Conservation (phyloP, 2,329 filamentous ascomycete genomes). For the Trichoderma asperellum region DNA sequence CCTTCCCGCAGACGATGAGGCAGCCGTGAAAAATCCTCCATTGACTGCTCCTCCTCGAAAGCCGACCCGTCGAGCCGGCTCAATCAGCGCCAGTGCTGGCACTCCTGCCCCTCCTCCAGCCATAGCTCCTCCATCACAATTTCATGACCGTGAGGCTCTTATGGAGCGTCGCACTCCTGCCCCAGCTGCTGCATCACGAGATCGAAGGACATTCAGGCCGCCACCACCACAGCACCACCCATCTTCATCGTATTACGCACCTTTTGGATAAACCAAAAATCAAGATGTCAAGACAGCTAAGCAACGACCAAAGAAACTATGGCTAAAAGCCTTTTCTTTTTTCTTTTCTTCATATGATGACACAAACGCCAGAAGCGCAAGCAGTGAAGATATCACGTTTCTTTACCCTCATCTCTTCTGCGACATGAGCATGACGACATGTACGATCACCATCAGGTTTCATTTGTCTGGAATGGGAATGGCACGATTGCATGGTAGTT, state of each 20-base stretch:
- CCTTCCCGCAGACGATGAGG: constrained; percentile 65
- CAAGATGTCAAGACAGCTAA: background rate
- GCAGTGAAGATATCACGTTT: constrained; percentile 5
- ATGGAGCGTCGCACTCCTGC: constrained; percentile 28
- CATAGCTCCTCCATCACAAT: constrained; percentile 34
- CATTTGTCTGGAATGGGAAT: constrained; percentile 25
- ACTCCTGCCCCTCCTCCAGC: constrained; percentile 24
- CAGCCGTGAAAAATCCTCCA: constrained; percentile 62
- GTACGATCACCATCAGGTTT: constrained; percentile 25
- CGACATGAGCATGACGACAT: constrained; percentile 24
- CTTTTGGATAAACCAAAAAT: constrained; percentile 15
- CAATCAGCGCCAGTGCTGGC: constrained; percentile 42
- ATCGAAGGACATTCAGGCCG: constrained; percentile 32
- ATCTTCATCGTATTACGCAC: constrained; percentile 22
- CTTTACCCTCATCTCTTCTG: background rate
- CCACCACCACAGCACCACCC: constrained; percentile 26
- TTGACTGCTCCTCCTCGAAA: constrained; percentile 58
- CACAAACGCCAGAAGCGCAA: background rate
- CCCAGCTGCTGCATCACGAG: constrained; percentile 32
- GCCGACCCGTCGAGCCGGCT: constrained; percentile 46
- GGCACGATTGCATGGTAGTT: constrained; percentile 23
- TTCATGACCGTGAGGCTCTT: constrained; percentile 34
- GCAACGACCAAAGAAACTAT: background rate
- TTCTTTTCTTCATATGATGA: background rate
- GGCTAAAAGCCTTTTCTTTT: background rate